Conservation (phyloP, 108 stramenopile species). For the Mediolabrus comicus region DNA sequence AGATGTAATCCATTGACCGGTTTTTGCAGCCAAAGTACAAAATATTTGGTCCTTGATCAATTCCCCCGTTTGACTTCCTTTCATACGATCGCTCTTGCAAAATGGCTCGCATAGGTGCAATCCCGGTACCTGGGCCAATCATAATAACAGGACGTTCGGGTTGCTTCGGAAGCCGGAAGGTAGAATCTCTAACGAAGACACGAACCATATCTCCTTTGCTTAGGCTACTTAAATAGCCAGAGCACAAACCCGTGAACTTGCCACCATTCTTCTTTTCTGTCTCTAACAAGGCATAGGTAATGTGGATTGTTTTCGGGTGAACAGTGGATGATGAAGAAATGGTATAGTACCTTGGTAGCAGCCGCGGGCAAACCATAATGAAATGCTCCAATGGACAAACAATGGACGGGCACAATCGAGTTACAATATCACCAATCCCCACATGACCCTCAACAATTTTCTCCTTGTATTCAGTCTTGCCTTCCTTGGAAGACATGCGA, state of each 20-base stretch:
- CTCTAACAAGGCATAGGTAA: slow-evolving; percentile 88
- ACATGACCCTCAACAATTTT: slow-evolving; percentile 68
- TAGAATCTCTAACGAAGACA: slow-evolving; percentile 87
- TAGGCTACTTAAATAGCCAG: slow-evolving; percentile 66
- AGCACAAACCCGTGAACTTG: slow-evolving; percentile 86
- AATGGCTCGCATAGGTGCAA: slow-evolving; percentile 96
- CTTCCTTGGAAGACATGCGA: slow-evolving; percentile 83
- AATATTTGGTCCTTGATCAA: slow-evolving; percentile 60
- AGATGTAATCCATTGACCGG: slow-evolving; percentile 84
- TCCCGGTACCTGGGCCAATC: slow-evolving; percentile 98
- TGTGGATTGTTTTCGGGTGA: slow-evolving; percentile 83
- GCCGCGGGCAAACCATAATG: slow-evolving; percentile 74
- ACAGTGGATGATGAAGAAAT: slow-evolving; percentile 89
- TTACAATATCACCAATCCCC: slow-evolving; percentile 67
- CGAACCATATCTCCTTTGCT: slow-evolving; percentile 50
- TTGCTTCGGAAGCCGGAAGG: slow-evolving; percentile 82
- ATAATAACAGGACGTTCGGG: slow-evolving; percentile 80
- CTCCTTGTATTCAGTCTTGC: slow-evolving; percentile 76
- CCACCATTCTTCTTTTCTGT: slow-evolving; percentile 57
- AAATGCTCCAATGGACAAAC: slow-evolving; percentile 88
- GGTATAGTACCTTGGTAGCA: slow-evolving; percentile 96
- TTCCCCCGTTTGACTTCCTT: slow-evolving; percentile 17
- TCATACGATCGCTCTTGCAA: slow-evolving; percentile 85
- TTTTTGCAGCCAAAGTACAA: slow-evolving; percentile 98
- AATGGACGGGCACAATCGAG: slow-evolving; percentile 72